phyloP scores from a whole-genome alignment of 805 yeast species.

The Metschnikowia proteae region DNA sequence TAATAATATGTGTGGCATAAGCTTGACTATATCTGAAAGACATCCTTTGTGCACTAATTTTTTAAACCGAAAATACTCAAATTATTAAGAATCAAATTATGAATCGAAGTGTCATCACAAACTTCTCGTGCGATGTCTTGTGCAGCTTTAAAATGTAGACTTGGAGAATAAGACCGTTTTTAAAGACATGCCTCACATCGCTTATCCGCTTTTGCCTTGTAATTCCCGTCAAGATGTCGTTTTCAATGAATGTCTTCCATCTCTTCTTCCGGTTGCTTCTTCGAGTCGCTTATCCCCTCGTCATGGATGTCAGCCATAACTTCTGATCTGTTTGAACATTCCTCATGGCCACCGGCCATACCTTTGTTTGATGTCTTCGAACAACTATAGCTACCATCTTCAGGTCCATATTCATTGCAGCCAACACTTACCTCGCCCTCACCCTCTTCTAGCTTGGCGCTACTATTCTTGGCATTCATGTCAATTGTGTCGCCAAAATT shows the following conservation, averaged over 20 bases:
- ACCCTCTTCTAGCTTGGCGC: neutral
- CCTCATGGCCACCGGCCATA: neutral
- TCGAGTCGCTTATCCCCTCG: neutral
- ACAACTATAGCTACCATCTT: neutral
- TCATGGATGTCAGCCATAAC: neutral
- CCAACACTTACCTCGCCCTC: neutral
- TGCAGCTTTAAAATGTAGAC: neutral
- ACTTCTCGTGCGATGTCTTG: neutral
- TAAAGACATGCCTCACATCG: neutral
- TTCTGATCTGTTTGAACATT: neutral
- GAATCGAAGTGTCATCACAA: neutral
- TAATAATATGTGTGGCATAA: neutral
- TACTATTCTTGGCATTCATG: neutral
- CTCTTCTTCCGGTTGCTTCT: neutral
- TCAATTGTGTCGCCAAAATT: slow-evolving; percentile 5
- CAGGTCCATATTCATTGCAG: neutral
- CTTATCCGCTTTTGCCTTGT: neutral
- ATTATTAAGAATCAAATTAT: neutral
- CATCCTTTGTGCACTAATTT: neutral
- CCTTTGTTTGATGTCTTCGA: neutral
- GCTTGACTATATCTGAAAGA: neutral
- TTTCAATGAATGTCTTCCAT: neutral
- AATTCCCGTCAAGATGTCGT: neutral
- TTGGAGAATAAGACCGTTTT: neutral
- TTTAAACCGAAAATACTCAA: too few relatives aligned